Evolutionary conservation across 371 early-diverging fungal species (phyloP).

Genomic region (Nosema muscidifuracis): DNA sequence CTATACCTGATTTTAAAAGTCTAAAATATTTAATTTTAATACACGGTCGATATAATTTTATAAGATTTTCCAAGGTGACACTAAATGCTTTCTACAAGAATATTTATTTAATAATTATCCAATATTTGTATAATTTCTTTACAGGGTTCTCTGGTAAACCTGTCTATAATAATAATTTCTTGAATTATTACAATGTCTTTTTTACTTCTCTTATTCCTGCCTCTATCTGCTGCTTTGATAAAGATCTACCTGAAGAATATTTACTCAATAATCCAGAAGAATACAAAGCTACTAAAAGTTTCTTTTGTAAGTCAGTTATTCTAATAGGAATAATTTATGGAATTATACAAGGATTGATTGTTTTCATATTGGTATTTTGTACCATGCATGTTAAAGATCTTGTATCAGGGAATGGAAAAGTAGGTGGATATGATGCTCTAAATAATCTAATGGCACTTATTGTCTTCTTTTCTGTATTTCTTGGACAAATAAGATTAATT

Average conservation of each 20-base stretch:
- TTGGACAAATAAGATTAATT: constrained; percentile 47
- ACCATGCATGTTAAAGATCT: constrained; percentile 32
- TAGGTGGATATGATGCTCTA: constrained; percentile 40
- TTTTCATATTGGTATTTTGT: constrained; percentile 28
- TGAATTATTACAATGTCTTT: constrained; percentile 62
- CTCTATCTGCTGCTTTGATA: constrained; percentile 58
- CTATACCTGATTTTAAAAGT: constrained; percentile 80
- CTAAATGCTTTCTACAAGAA: constrained; percentile 63
- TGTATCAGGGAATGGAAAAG: constrained; percentile 15
- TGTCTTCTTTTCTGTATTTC: constrained; percentile 49
- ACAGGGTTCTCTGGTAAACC: constrained; percentile 61
- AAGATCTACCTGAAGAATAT: constrained; percentile 42
- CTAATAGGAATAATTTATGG: constrained; percentile 33
- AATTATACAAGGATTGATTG: constrained; percentile 26
- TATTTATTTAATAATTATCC: constrained; percentile 58
- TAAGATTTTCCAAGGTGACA: constrained; percentile 57
- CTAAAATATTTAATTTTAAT: constrained; percentile 63
- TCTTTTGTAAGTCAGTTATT: constrained; percentile 36
- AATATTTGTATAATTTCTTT: constrained; percentile 60
- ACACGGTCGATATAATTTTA: constrained; percentile 55
- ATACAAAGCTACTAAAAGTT: constrained; percentile 27
- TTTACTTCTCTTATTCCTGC: constrained; percentile 62
- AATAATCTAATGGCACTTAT: constrained; percentile 43
- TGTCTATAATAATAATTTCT: constrained; percentile 59
- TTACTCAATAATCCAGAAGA: constrained; percentile 29